Percentiles rank a stretch among this genome's conserved stretches.
Conservation (phyloP, 202 grass and related monocot genomes). For the Tripidium arundinaceum region DNA sequence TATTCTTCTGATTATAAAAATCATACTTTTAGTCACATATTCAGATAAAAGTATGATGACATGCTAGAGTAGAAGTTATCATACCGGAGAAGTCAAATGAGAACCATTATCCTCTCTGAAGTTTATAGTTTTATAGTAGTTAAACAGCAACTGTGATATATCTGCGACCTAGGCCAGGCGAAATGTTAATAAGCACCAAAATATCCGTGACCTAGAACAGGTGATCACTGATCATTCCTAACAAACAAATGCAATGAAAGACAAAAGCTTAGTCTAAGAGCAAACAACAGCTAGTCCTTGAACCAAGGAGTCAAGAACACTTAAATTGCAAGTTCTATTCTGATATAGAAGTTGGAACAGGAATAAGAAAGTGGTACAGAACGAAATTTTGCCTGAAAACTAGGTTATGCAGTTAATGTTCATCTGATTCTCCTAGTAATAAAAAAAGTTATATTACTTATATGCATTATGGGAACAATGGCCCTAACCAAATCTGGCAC, state of each 20-base stretch:
- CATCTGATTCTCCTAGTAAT: neutral
- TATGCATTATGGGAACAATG: neutral
- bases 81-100: slow-evolving; percentile 29
- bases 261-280: neutral
- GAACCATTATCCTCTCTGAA: slow-evolving; percentile 49
- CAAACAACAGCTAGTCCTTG: neutral
- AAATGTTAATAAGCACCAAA: slow-evolving; percentile 25
- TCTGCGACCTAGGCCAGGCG: slow-evolving; percentile 54
- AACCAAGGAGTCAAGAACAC: neutral
- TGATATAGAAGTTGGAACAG: slow-evolving; percentile 9
- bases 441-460: neutral
- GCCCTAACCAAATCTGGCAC: neutral
- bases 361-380: neutral
- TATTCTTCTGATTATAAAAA: slow-evolving; percentile 28
- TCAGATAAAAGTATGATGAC: neutral
- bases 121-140: slow-evolving; percentile 52
- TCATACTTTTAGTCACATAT: neutral
- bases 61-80: slow-evolving; percentile 3
- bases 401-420: neutral
- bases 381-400: neutral
- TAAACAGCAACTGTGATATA: slow-evolving; percentile 64
- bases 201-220: neutral
- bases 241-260: neutral
- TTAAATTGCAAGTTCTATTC: neutral
- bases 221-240: neutral